Percentiles rank a stretch among this genome's conserved stretches.
These are phyloP conservation scores for Pichia phayaonensis DNA, from an alignment of 805 yeast genomes.

Conservation along the genomic window DNA sequence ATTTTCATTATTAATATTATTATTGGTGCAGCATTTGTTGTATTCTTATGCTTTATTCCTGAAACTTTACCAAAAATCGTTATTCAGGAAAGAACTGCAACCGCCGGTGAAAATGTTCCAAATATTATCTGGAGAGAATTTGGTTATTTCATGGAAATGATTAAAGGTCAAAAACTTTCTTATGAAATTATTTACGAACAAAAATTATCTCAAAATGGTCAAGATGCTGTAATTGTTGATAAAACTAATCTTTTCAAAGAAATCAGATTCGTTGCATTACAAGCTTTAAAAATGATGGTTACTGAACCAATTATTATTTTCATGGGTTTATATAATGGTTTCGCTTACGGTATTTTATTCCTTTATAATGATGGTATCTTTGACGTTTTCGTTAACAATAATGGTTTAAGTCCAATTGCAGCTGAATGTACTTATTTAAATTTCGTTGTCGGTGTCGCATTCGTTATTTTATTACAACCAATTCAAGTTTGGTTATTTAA, in stretches of 20 bases:
- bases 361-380: constrained; percentile 31
- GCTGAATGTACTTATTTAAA: constrained; percentile 30
- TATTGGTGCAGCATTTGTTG: constrained; percentile 21
- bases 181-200: constrained; percentile 11
- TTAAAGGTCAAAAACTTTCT: constrained; percentile 17
- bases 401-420: constrained; percentile 25
- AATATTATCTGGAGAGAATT: constrained; percentile 22
- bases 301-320: constrained; percentile 31
- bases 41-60: constrained; percentile 23
- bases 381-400: constrained; percentile 29
- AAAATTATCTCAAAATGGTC: constrained; percentile 12
- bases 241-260: constrained; percentile 22
- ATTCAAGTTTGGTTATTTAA: constrained; percentile 27
- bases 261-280: constrained; percentile 23
- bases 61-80: constrained; percentile 32
- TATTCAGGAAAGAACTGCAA: constrained; percentile 25
- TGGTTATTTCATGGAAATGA: constrained; percentile 12
- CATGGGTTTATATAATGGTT: constrained; percentile 30
- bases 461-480: constrained; percentile 25
- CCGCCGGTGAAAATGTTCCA: constrained; percentile 19
- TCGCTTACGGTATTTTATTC: constrained; percentile 30
- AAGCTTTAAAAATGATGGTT: constrained; percentile 29
- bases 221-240: constrained; percentile 20
- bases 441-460: constrained; percentile 29
- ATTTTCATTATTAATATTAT: constrained; percentile 28